Base-by-base conservation (phyloP, 176 grass and related monocot genomes). In the Canna indica region DNA sequence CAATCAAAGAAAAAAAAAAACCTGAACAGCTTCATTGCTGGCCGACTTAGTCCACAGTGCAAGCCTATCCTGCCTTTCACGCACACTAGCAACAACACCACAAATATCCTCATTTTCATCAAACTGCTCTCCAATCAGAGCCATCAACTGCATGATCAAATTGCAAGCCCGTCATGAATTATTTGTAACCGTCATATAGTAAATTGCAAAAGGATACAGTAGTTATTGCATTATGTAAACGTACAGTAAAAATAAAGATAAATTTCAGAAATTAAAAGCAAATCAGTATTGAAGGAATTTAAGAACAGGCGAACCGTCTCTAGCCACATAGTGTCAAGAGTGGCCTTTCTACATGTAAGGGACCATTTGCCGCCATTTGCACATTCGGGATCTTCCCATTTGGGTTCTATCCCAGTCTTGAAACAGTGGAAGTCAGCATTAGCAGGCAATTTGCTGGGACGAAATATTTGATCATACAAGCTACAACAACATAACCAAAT, bases 351-450 rank as follows among this genome's bases (percentile, higher is more conserved):
- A 71, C 81, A 85, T 66, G 87, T 72, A 71, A 94, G 69, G 80
- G 90, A 88, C 95, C 95, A 99, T 64, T 99, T 99, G 25, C 95
- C 95, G 7, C 95, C 95, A 82, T 99, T 94, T 60, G 95, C 87
- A 36, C 95, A 99, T 80, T 99, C 95, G 53, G 95, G 90, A 75
- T 99, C 95, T 84, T 99, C 95, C 95, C 95, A 99, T 74, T 99
- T 99, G 47, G 95, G 95, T 62, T 99, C 95, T 14, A 99, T 84
- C 47, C 90, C 90, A 33, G 87, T 73, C 82, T 99, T 99, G 66
- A 99, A 99, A 62, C 91, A 78, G 79, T 99, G 95, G 57, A 99
- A 99, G 70, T 99, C 95, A 60, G 86, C 84, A 84, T 80, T 99
- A 33, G 67, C 89, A 28, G 20, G 16, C 80, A 99, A 77, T 67